Conservation (phyloP, 75 land plant genomes). For the Chamaecyparis obtusa region DNA sequence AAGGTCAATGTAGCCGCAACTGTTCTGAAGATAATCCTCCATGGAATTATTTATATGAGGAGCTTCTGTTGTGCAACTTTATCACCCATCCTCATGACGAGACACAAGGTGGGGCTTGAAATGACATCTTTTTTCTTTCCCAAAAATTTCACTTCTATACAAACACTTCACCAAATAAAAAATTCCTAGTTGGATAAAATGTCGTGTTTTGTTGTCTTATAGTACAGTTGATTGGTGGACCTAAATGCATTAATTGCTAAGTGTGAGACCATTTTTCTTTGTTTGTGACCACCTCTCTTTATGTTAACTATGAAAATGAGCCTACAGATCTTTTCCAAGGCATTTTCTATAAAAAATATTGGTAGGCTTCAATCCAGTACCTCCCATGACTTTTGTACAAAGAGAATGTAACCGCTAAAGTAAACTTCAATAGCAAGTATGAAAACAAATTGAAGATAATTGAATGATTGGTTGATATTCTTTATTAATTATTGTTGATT, state of each 20-base stretch:
- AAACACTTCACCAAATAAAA: not conserved
- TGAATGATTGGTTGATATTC: not conserved
- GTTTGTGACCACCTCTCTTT: not conserved
- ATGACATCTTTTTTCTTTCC: too few relatives aligned
- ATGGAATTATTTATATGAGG: too few relatives aligned
- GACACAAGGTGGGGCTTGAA: too few relatives aligned
- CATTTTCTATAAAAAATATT: not conserved
- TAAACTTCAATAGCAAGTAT: not conserved
- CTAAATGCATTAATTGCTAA: not conserved
- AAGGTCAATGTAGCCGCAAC: too few relatives aligned
- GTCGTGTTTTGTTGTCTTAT: not conserved
- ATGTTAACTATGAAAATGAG: not conserved
- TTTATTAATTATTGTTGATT: not conserved
- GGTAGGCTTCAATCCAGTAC: not conserved
- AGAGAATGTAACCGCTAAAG: not conserved
- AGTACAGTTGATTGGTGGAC: not conserved
- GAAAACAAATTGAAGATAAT: not conserved
- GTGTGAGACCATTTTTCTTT: not conserved
- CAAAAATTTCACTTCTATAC: too few relatives aligned
- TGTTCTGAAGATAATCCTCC: too few relatives aligned
- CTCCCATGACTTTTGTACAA: not conserved
- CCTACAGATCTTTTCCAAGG: not conserved
- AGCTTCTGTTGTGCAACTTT: too few relatives aligned
- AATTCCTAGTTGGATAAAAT: not conserved
- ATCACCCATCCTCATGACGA: too few relatives aligned